Evolutionary conservation across 2,329 filamentous ascomycete genomes (phyloP).

Genomic region (Cercospora beticola): DNA sequence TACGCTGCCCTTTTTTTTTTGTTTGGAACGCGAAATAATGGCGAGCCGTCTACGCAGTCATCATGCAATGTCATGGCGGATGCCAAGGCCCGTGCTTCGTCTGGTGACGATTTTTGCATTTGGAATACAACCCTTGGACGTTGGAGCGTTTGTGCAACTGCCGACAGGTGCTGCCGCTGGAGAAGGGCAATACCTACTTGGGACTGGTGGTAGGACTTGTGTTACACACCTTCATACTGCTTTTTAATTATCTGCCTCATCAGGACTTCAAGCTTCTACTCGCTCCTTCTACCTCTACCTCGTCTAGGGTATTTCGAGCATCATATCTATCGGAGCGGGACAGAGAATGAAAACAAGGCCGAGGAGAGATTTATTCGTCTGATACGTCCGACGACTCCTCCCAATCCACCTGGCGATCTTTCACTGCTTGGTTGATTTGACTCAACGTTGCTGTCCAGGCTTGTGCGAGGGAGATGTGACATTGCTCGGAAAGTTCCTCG

Average conservation of each 20-base stretch:
- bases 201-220: not conserved
- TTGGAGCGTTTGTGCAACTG: not conserved
- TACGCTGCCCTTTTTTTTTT: too few relatives aligned
- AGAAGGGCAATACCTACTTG: not conserved
- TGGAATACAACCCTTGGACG: not conserved
- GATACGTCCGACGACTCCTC: not conserved
- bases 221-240: not conserved
- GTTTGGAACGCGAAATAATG: not conserved
- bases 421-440: slow-evolving; percentile 26
- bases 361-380: not conserved
- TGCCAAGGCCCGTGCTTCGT: not conserved
- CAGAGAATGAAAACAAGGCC: too few relatives aligned
- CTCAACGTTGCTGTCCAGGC: slow-evolving; percentile 17
- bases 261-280: too few relatives aligned
- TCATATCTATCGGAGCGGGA: too few relatives aligned
- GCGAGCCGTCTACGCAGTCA: not conserved
- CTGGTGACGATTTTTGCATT: not conserved
- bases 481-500: slow-evolving; percentile 19
- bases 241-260: not conserved
- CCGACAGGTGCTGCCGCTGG: not conserved
- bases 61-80: not conserved
- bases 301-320: too few relatives aligned
- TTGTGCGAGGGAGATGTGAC: slow-evolving; percentile 16
- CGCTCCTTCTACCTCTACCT: too few relatives aligned
- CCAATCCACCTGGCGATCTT: slow-evolving; percentile 17